A percentile compares a stretch with the other conserved stretches of the same genome.
phyloP scores from a whole-genome alignment of 2,329 filamentous ascomycete genomes.

The Karstenula rhodostoma region DNA sequence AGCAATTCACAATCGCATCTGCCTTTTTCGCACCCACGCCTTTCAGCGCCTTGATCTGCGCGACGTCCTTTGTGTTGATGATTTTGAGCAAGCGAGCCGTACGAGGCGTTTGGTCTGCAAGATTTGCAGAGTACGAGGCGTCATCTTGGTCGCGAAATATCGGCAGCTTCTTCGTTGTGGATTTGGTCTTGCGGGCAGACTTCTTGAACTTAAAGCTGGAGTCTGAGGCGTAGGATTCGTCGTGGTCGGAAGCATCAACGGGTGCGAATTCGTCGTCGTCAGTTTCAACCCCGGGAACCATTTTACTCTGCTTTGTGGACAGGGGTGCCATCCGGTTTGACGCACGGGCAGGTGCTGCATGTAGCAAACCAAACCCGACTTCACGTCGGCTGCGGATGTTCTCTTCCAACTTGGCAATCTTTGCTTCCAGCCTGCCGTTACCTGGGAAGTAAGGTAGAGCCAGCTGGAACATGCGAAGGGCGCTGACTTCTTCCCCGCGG shows the following conservation, averaged over 20 bases:
- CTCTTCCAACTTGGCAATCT: slow-evolving; percentile 64
- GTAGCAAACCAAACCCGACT: slow-evolving; percentile 18
- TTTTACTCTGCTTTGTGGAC: slow-evolving; percentile 34
- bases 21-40: slow-evolving; percentile 79
- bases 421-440: slow-evolving; percentile 74
- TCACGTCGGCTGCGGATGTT: slow-evolving; percentile 55
- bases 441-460: slow-evolving; percentile 86
- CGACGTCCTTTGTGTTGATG: slow-evolving; percentile 75
- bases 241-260: slow-evolving; percentile 43
- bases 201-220: slow-evolving; percentile 51
- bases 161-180: slow-evolving; percentile 43
- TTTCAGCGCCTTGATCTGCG: slow-evolving; percentile 70
- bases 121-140: slow-evolving; percentile 15
- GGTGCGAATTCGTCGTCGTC: slow-evolving; percentile 57
- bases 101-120: slow-evolving; percentile 59
- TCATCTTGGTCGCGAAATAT: slow-evolving; percentile 46
- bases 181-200: slow-evolving; percentile 41
- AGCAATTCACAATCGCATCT: slow-evolving; percentile 58
- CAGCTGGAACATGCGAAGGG: slow-evolving; percentile 84
- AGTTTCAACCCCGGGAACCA: slow-evolving; percentile 24
- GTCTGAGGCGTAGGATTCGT: slow-evolving; percentile 50
- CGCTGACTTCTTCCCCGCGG: slow-evolving; percentile 77
- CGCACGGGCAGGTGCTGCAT: slow-evolving; percentile 17
- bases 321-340: slow-evolving; percentile 50
- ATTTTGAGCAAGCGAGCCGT: slow-evolving; percentile 71